Evolutionary conservation across 2,329 filamentous ascomycete species (phyloP).

Genomic region (Stagonosporopsis rhizophila): DNA sequence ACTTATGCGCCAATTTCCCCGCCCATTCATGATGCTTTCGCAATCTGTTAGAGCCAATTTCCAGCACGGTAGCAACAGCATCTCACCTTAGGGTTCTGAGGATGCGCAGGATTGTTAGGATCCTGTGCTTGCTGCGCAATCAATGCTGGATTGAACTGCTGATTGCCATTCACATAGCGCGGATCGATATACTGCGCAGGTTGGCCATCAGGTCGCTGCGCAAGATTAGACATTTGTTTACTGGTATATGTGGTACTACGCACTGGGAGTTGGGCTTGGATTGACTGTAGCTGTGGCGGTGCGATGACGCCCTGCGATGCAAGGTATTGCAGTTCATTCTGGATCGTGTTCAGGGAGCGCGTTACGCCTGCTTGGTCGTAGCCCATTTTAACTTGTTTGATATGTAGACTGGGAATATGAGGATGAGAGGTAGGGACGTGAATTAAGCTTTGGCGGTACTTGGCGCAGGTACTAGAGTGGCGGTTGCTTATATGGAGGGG

Average conservation of each 20-base stretch:
- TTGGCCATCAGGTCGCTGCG: conserved; percentile 24
- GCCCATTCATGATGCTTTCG: conserved; percentile 31
- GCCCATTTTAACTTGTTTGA: conserved; percentile 6
- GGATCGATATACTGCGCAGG: conserved; percentile 27
- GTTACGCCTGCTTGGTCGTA: conserved; percentile 27
- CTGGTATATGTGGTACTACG: background rate
- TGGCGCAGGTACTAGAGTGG: conserved; percentile 2
- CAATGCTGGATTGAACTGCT: conserved; percentile 28
- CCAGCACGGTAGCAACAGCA: background rate
- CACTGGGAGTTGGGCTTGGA: conserved; percentile 29
- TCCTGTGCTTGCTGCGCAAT: conserved; percentile 32
- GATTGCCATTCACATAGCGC: conserved; percentile 19
- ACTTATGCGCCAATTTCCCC: conserved; percentile 26
- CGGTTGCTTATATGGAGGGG: conserved; percentile 5
- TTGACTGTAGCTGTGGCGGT: conserved; percentile 26
- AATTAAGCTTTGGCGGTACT: conserved; percentile 17
- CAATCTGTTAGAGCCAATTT: background rate
- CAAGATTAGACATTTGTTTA: background rate
- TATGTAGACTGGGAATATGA: background rate
- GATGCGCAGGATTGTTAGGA: conserved; percentile 28
- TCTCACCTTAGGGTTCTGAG: conserved; percentile 25
- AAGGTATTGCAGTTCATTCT: conserved; percentile 28
- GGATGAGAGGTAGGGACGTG: background rate
- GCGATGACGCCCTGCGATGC: conserved; percentile 25
- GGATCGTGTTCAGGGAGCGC: conserved; percentile 24